A percentile compares a stretch with the other conserved stretches of the same genome.
phyloP scores from a whole-genome alignment of 2,329 filamentous ascomycete genomes.

The Lecanoromycetidae sp. region DNA sequence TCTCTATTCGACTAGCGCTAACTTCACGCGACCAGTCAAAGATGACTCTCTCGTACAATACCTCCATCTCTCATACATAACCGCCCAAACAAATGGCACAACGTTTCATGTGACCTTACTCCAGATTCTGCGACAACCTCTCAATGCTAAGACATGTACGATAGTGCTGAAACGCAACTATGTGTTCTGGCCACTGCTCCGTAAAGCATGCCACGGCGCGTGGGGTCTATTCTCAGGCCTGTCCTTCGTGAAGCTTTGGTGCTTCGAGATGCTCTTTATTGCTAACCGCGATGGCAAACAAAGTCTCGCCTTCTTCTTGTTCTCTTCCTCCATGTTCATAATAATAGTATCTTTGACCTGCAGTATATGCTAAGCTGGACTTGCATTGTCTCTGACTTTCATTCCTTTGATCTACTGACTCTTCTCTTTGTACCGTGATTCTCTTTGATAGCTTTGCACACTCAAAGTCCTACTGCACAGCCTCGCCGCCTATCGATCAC shows the following conservation, averaged over 20 bases:
- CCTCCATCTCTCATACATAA: constrained; percentile 7
- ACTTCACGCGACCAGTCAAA: constrained; percentile 5
- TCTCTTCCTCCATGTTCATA: background rate
- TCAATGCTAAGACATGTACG: constrained; percentile 2
- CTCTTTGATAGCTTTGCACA: background rate
- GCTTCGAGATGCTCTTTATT: background rate
- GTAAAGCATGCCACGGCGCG: background rate
- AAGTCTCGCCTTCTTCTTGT: background rate
- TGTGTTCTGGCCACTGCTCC: background rate
- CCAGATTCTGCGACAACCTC: constrained; percentile 6
- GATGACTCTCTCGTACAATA: background rate
- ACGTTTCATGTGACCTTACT: constrained; percentile 9
- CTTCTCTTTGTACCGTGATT: constrained; percentile 9
- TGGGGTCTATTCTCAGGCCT: background rate
- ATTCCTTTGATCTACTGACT: background rate
- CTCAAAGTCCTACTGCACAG: background rate
- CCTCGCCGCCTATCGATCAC: background rate
- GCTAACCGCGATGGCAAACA: constrained; percentile 1
- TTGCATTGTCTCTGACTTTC: constrained; percentile 10
- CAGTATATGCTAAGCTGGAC: constrained; percentile 12
- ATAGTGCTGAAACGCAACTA: background rate
- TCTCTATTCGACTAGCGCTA: background rate
- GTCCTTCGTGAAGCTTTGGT: background rate
- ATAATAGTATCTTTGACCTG: background rate
- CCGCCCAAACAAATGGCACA: background rate